Evolutionary conservation across 805 yeast genomes (phyloP).

Genomic region (Candida adriatica): DNA sequence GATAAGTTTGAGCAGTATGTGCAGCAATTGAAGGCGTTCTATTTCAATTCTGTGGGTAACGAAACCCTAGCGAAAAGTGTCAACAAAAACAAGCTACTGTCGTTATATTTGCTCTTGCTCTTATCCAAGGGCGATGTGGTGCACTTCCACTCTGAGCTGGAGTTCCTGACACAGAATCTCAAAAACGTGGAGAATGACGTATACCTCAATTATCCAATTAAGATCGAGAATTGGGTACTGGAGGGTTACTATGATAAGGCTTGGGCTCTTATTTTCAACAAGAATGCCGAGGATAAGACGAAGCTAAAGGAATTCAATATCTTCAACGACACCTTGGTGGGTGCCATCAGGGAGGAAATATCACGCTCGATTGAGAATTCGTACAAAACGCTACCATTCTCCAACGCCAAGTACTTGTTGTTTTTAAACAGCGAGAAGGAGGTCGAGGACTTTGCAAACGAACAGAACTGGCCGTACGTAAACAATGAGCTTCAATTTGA

Average conservation of each 20-base stretch:
- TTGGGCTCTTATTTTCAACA: conserved; percentile 10
- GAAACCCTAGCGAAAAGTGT: conserved; percentile 36
- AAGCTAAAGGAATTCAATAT: conserved; percentile 66
- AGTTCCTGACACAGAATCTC: conserved; percentile 45
- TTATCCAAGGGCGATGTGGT: conserved; percentile 81
- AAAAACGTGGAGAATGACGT: conserved; percentile 53
- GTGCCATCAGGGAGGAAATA: conserved; percentile 80
- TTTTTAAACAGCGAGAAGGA: conserved; percentile 57
- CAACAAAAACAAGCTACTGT: conserved; percentile 66
- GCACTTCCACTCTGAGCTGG: conserved; percentile 85
- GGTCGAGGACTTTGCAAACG: conserved; percentile 45
- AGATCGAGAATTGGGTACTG: conserved; percentile 88
- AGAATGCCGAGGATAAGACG: conserved; percentile 26
- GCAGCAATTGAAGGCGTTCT: conserved; percentile 71
- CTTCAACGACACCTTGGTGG: conserved; percentile 67
- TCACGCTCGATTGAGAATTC: conserved; percentile 78
- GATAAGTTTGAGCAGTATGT: conserved; percentile 60
- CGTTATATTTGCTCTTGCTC: conserved; percentile 68
- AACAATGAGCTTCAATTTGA: conserved; percentile 45
- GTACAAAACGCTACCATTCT: conserved; percentile 67
- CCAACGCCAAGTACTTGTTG: conserved; percentile 75
- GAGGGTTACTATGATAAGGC: conserved; percentile 93
- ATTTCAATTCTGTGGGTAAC: conserved; percentile 33
- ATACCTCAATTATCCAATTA: conserved; percentile 76
- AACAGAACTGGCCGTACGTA: conserved; percentile 51